These are phyloP conservation scores for Euryodendron excelsum DNA, from an alignment of 148 eudicot species.

Conservation along the genomic window DNA sequence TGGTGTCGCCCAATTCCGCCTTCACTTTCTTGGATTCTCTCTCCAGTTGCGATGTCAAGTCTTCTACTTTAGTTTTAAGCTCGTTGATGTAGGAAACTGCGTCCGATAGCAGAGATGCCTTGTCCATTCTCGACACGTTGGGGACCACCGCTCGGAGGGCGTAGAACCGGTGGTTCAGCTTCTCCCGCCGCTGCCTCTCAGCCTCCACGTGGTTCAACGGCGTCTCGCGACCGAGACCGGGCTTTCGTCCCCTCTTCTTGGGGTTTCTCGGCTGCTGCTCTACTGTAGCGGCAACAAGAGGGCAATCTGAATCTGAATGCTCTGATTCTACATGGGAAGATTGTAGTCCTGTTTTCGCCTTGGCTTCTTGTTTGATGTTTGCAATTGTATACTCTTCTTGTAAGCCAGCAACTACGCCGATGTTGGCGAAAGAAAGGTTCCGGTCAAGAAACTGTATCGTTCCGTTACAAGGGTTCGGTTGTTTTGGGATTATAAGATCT, in stretches of 20 bases:
- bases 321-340: conserved; percentile 17
- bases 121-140: conserved; percentile 83
- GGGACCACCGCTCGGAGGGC: conserved; percentile 87
- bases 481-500: not conserved
- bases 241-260: conserved; percentile 54
- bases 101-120: conserved; percentile 78
- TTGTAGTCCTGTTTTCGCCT: no score
- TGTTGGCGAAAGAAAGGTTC: conserved; percentile 19
- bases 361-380: not conserved
- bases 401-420: conserved; percentile 5
- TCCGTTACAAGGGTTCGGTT: not conserved
- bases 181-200: conserved; percentile 86
- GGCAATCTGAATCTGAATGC: conserved; percentile 33
- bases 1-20: conserved; percentile 1
- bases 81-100: conserved; percentile 76
- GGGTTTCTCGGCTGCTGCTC: not conserved
- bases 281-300: not conserved
- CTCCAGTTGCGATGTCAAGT: conserved; percentile 36
- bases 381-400: not conserved
- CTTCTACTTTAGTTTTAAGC: conserved; percentile 41
- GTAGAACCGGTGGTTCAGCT: conserved; percentile 82
- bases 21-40: conserved; percentile 1
- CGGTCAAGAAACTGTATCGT: not conserved
- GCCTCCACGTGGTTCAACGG: conserved; percentile 74
- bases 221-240: conserved; percentile 23